Conservation (phyloP, 305 asterid genomes). For the Petunia hybrid region DNA sequence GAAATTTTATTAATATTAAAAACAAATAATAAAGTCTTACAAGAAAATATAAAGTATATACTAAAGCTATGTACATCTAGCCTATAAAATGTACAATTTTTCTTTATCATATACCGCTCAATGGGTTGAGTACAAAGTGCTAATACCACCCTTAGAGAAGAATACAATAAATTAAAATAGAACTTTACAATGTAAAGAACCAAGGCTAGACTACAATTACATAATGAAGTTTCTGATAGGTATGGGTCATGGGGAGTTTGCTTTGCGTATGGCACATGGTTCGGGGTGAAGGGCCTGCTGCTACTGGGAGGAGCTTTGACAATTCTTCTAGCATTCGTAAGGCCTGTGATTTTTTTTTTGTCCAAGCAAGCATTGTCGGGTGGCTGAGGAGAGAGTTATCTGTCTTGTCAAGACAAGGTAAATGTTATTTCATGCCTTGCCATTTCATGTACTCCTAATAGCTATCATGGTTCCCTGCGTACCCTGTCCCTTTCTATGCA, state of each 20-base stretch:
- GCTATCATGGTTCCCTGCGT: background rate
- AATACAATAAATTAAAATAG: too few species aligned
- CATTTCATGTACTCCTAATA: background rate
- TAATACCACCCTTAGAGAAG: too few species aligned
- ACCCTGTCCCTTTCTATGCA: constrained; percentile 4
- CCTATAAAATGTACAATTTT: too few species aligned
- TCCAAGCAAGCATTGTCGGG: constrained; percentile 92
- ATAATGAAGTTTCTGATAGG: constrained; percentile 48
- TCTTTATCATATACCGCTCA: too few species aligned
- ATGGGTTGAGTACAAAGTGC: too few species aligned
- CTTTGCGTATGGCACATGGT: constrained; percentile 94
- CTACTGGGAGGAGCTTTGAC: constrained; percentile 74
- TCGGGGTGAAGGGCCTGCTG: constrained; percentile 85
- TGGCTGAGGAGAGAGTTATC: constrained; percentile 98
- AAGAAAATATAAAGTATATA: too few species aligned
- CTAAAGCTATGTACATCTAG: too few species aligned
- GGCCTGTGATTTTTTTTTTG: constrained; percentile 87
- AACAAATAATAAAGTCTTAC: too few species aligned
- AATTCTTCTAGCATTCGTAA: constrained; percentile 68
- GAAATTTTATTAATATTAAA: too few species aligned
- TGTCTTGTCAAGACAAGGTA: constrained; percentile 93
- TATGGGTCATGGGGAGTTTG: constrained; percentile 99
- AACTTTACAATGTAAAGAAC: too few species aligned
- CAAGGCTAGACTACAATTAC: too few species aligned
- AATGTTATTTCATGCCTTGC: constrained; percentile 9